Evolutionary conservation across 1,284 basidiomycete species (phyloP).

Genomic region (Moesziomyces globuligerus): DNA sequence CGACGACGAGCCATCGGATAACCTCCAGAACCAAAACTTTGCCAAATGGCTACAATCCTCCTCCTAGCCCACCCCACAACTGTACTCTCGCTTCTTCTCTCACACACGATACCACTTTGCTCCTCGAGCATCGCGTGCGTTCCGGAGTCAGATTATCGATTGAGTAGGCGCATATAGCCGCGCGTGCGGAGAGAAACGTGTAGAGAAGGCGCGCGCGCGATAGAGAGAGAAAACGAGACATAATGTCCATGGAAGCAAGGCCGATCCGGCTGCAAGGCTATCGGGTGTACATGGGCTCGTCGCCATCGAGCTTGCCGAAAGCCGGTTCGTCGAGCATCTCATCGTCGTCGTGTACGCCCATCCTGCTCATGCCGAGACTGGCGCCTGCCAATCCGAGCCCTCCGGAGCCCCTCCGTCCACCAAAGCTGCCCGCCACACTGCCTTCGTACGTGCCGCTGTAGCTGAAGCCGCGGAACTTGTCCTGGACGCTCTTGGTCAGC

Average conservation of each 20-base stretch:
- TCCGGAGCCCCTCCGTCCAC: slow-evolving; percentile 44
- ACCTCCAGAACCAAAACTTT: slow-evolving; percentile 6
- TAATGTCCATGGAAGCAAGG: too few species aligned
- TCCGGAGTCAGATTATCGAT: background rate
- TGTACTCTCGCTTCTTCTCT: background rate
- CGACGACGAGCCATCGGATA: slow-evolving; percentile 30
- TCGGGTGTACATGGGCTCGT: slow-evolving; percentile 30
- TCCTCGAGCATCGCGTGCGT: background rate
- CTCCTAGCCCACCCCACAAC: background rate
- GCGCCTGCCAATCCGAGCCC: slow-evolving; percentile 50
- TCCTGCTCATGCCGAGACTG: slow-evolving; percentile 56
- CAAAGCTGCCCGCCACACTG: slow-evolving; percentile 52
- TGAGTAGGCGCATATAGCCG: too few species aligned
- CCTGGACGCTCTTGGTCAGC: slow-evolving; percentile 61
- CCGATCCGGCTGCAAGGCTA: background rate
- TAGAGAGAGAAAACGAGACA: background rate
- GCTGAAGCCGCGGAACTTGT: slow-evolving; percentile 66
- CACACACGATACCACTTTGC: background rate
- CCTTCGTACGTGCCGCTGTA: slow-evolving; percentile 65
- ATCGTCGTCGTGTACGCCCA: slow-evolving; percentile 53
- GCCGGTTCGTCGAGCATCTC: slow-evolving; percentile 29
- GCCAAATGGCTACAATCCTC: background rate
- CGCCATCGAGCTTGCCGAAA: slow-evolving; percentile 17
- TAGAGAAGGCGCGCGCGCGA: too few species aligned
- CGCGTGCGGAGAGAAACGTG: background rate